Evolutionary conservation across 78 protist genomes (phyloP).

Genomic region (Dictyostelium citrinum): DNA sequence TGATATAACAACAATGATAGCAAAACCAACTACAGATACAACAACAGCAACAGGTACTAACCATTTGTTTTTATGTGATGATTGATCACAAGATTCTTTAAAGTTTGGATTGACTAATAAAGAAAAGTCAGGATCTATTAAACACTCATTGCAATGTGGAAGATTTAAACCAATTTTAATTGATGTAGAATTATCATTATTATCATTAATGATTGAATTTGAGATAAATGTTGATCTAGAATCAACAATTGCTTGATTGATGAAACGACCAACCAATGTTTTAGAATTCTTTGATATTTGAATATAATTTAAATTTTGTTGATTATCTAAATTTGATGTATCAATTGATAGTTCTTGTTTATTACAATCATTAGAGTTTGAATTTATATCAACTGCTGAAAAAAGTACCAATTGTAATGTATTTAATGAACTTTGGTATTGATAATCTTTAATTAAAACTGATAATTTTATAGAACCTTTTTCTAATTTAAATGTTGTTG

Average conservation of each 20-base stretch:
- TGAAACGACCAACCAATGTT: not conserved
- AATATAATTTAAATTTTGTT: not conserved
- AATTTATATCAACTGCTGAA: not conserved
- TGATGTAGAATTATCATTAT: not conserved
- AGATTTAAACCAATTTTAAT: not conserved
- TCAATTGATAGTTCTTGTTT: not conserved
- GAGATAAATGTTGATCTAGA: not conserved
- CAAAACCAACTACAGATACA: not conserved
- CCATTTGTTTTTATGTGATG: not conserved
- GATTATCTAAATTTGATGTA: not conserved
- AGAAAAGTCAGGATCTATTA: slow-evolving; percentile 10
- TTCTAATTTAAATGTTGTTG: not conserved
- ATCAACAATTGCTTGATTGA: not conserved
- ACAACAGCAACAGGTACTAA: not conserved
- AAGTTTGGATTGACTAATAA: not conserved
- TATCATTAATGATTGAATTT: not conserved
- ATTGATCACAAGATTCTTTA: not conserved
- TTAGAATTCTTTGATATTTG: not conserved
- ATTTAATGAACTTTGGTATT: no score
- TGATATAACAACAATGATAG: not conserved
- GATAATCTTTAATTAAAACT: not conserved
- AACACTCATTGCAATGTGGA: not conserved
- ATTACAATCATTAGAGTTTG: not conserved
- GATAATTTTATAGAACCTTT: not conserved
- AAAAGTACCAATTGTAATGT: not conserved